Evolutionary conservation across 164 flowering plant genomes (phyloP).

Genomic region (Stephania japonica): DNA sequence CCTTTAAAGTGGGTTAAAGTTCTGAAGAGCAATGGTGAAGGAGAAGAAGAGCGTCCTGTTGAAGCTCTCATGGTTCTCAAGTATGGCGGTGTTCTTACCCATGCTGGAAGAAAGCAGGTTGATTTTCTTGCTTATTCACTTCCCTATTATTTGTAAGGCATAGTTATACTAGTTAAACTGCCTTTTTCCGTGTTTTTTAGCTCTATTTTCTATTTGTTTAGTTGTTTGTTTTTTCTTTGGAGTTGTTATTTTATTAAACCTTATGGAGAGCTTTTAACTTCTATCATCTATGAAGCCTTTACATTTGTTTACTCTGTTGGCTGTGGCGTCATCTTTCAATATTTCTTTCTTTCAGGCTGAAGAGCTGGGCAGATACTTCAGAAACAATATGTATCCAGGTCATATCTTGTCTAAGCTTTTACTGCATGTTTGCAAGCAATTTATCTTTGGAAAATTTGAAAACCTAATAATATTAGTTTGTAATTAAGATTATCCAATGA

Average conservation of each 20-base stretch:
- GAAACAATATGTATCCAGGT: conserved; percentile 99
- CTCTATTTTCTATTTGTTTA: too few relatives aligned
- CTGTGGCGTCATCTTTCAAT: background rate
- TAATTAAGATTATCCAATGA: too few relatives aligned
- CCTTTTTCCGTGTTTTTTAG: too few relatives aligned
- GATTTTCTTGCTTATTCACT: background rate
- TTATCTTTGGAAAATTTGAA: background rate
- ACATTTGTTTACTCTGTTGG: background rate
- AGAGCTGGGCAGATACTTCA: conserved; percentile 94
- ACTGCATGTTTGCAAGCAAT: background rate
- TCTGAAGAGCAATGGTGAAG: conserved; percentile 68
- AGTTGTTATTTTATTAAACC: background rate
- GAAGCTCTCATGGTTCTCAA: conserved; percentile 99
- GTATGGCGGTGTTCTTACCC: conserved; percentile 99
- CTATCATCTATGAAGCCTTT: background rate
- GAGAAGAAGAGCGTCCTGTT: conserved; percentile 89
- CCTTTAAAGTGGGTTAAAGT: conserved; percentile 94
- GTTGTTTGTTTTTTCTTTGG: background rate
- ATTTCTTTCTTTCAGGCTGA: conserved; percentile 64
- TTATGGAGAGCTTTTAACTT: too few relatives aligned
- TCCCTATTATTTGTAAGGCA: too few relatives aligned
- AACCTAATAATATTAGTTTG: background rate
- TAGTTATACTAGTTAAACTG: too few relatives aligned
- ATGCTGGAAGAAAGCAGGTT: conserved; percentile 99
- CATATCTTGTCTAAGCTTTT: conserved; percentile 5